Evolutionary conservation across 768 basidiomycete genomes (phyloP), one percentile per base, ranked within the genome.

Genomic region (Mycena filopes): DNA sequence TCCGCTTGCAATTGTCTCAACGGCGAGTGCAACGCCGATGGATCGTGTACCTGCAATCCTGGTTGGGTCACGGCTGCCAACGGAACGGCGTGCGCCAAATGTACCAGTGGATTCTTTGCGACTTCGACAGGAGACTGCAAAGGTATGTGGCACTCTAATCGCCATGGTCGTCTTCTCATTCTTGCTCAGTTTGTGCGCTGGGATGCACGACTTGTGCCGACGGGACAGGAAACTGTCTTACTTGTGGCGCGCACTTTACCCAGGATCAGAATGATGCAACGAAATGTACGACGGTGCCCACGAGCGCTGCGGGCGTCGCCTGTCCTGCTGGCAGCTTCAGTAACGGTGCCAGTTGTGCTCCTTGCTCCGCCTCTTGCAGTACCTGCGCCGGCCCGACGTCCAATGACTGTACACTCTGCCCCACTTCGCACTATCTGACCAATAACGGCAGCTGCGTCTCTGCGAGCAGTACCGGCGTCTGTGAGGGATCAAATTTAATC

Each of bases 1-100:
- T 83, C 86, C 38, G 84, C 83, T 2, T 97, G 95, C 77, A 91
- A 94, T 72, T 97, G 95, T 72, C 66, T 89, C 53, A 96, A 96
- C 70, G 95, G 95, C 2, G 76, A 86, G 47, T 97, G 95, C 75
- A 84, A 84, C 2, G 68, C 84, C 0, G 84, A 85, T 60, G 89
- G 91, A 0, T 86, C 90, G 65, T 95, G 95, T 71, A 76, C 84
- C 4, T 96, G 95, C 74, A 89, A 89, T 69, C 73, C 87, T 0
- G 95, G 95, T 0, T 96, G 91, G 90, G 86, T 86, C 2, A 84
- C 86, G 0, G 88, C 83, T 1, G 78, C 79, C 49, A 90, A 93
- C 69, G 92, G 93, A 9, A 94, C 91, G 0, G 84, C 87, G 15
- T 96, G 94, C 74, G 87, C 91, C 13, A 81, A 86, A 55, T 96